phyloP scores from a whole-genome alignment of 2,329 filamentous ascomycete genomes.

The Alternaria sp. region DNA sequence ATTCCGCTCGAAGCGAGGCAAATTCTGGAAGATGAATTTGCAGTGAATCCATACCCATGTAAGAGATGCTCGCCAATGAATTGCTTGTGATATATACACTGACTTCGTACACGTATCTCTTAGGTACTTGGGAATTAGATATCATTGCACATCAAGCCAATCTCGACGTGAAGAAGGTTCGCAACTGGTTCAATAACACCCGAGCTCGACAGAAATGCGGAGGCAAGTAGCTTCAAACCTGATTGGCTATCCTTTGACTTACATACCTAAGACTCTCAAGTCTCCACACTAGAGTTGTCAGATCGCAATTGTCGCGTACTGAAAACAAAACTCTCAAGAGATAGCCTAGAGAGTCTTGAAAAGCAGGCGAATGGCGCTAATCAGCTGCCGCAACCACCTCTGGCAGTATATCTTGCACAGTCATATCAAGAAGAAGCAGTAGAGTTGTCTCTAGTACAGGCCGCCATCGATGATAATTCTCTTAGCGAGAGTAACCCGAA shows the following conservation, averaged over 20 bases:
- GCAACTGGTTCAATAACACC: constrained; percentile 50
- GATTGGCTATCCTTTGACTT: constrained; percentile 1
- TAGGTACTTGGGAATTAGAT: constrained; percentile 43
- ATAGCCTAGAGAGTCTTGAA: constrained; percentile 43
- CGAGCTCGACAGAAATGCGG: constrained; percentile 43
- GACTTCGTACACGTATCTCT: background rate
- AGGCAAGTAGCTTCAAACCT: constrained; percentile 22
- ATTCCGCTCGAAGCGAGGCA: constrained; percentile 44
- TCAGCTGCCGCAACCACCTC: constrained; percentile 41
- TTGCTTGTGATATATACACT: background rate
- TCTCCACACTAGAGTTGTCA: constrained; percentile 3
- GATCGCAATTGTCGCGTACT: constrained; percentile 21
- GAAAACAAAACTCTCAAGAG: constrained; percentile 37
- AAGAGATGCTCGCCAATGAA: background rate
- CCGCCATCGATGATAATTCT: constrained; percentile 39
- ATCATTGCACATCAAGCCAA: constrained; percentile 49
- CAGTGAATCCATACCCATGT: constrained; percentile 48
- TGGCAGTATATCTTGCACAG: constrained; percentile 47
- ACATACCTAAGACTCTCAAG: constrained; percentile 19
- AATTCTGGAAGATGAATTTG: constrained; percentile 48
- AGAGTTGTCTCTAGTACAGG: constrained; percentile 38
- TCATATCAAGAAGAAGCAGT: constrained; percentile 47
- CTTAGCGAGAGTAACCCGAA: constrained; percentile 31
- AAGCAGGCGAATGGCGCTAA: constrained; percentile 28
- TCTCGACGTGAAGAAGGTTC: constrained; percentile 47